These are phyloP conservation scores for Sclerotinia borealis DNA, from an alignment of 2,329 filamentous ascomycete genomes.

Conservation along the genomic window DNA sequence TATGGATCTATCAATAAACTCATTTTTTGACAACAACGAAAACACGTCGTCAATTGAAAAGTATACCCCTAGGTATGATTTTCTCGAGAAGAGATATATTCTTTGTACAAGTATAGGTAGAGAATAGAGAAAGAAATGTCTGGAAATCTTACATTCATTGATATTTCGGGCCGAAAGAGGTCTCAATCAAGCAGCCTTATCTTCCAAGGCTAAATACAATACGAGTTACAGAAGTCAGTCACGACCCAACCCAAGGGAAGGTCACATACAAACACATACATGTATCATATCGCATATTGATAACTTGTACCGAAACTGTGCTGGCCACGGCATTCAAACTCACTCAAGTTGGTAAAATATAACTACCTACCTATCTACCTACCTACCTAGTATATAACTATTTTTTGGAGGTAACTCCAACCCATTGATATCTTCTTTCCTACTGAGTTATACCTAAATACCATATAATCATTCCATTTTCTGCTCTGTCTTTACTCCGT, in stretches of 20 bases:
- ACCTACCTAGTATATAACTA: no score
- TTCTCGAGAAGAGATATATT: no score
- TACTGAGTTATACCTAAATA: no score
- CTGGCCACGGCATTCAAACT: neutral
- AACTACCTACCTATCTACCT: neutral
- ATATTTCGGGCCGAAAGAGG: slow-evolving; percentile 9
- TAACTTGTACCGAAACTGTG: neutral
- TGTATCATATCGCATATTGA: neutral
- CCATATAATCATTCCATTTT: neutral
- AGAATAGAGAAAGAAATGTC: neutral
- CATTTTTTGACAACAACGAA: neutral
- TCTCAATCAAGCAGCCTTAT: slow-evolving; percentile 14
- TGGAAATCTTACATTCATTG: neutral
- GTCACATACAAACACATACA: neutral
- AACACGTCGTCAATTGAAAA: neutral
- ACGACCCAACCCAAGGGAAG: neutral
- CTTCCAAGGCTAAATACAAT: slow-evolving; percentile 12
- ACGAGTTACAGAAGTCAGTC: slow-evolving; percentile 8
- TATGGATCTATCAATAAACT: slow-evolving; percentile 18
- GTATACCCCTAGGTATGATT: no score
- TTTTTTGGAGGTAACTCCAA: no score
- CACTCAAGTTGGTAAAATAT: neutral
- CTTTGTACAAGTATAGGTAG: no score
- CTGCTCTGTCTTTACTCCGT: neutral
- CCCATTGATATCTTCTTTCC: no score